Conservation (phyloP, 306 rosid genomes). For the Myrica gale region DNA sequence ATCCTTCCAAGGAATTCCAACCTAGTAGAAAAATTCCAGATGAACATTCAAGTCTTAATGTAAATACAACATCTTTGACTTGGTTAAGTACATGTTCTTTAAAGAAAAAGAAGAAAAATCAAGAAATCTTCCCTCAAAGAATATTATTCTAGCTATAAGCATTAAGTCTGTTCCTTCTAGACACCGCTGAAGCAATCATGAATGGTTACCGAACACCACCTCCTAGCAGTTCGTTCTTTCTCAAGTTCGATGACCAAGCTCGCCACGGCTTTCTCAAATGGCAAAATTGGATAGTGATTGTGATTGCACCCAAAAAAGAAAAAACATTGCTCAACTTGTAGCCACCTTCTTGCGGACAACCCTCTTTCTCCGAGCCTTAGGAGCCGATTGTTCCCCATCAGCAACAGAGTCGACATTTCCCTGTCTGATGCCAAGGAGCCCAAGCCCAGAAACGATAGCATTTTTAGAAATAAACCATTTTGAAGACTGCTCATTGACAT, state of each 20-base stretch:
- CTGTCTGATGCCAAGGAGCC: conserved; percentile 89
- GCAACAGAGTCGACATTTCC: conserved; percentile 42
- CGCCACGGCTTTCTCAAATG: conserved; percentile 22
- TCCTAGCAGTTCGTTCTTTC: conserved; percentile 2
- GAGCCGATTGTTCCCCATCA: conserved; percentile 55
- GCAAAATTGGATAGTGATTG: conserved; percentile 50
- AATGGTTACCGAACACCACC: conserved; percentile 22
- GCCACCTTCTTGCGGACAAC: conserved; percentile 83
- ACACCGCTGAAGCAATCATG: conserved; percentile 20
- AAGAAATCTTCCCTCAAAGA: conserved; percentile 18
- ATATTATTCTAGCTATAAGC: conserved; percentile 8
- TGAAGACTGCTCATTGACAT: conserved; percentile 49
- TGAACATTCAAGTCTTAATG: not conserved
- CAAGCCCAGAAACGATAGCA: conserved; percentile 92
- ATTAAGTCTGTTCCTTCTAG: conserved; percentile 21
- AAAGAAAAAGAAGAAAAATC: conserved; percentile 4
- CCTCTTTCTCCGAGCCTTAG: conserved; percentile 81
- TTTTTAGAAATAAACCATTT: conserved; percentile 98
- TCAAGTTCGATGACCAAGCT: not conserved
- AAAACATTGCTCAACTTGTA: conserved; percentile 51
- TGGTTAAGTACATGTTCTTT: not conserved
- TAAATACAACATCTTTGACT: not conserved
- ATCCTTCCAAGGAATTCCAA: not conserved
- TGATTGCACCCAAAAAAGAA: not conserved
- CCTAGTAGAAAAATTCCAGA: not conserved